A percentile compares a stretch with the other conserved stretches of the same genome.
Evolutionary conservation across 139 green algal genomes (phyloP).

Genomic region (Chlamydomonas incerta): DNA sequence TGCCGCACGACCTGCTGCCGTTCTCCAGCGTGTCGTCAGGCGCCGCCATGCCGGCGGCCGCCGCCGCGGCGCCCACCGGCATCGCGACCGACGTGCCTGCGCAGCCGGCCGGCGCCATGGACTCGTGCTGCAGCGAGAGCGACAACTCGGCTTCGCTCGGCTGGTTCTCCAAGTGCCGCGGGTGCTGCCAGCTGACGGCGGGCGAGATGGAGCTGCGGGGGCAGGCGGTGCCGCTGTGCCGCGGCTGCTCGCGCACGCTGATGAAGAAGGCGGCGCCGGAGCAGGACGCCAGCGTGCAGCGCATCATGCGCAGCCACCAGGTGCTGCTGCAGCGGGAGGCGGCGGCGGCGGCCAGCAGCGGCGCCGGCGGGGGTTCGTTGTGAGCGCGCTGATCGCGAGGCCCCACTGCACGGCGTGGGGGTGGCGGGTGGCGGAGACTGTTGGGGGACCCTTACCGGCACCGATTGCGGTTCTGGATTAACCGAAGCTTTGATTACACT

Average conservation of each 20-base stretch:
- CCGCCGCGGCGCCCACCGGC: too few species aligned
- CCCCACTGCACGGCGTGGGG: too few species aligned
- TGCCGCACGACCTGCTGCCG: too few species aligned
- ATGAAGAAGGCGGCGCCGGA: neutral
- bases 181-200: slow-evolving; percentile 30
- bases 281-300: neutral
- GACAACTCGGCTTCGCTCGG: neutral
- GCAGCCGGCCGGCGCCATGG: neutral
- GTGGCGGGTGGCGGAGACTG: too few species aligned
- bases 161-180: slow-evolving; percentile 39
- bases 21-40: too few species aligned
- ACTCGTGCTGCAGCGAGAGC: slow-evolving; percentile 18
- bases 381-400: too few species aligned
- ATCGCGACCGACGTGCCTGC: too few species aligned
- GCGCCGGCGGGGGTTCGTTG: too few species aligned
- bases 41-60: too few species aligned
- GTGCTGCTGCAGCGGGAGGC: slow-evolving; percentile 13
- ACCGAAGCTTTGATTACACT: too few species aligned
- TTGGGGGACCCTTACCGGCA: too few species aligned
- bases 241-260: neutral
- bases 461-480: too few species aligned
- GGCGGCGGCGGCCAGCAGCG: neutral
- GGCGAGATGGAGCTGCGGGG: slow-evolving; percentile 25
- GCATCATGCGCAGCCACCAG: slow-evolving; percentile 3
- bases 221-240: slow-evolving; percentile 14